Evolutionary conservation across 2,329 filamentous ascomycete genomes (phyloP).

Genomic region (Colletotrichum falcatum): DNA sequence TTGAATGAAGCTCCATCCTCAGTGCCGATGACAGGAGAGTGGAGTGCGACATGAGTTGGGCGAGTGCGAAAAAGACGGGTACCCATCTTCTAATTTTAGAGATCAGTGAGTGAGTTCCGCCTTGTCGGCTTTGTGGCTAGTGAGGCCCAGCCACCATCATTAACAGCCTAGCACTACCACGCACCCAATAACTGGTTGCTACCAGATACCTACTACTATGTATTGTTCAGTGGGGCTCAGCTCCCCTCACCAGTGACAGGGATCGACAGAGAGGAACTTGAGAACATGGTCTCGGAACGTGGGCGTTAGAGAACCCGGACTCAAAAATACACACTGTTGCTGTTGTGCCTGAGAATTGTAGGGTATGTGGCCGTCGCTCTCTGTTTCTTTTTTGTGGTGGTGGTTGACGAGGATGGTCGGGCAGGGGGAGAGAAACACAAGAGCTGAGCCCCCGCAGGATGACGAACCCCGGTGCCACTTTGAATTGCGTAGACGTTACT

Average conservation of each 20-base stretch:
- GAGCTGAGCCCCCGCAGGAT: slow-evolving; percentile 39
- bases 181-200: slow-evolving; percentile 30
- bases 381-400: not conserved
- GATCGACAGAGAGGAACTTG: not conserved
- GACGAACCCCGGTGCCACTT: slow-evolving; percentile 37
- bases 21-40: slow-evolving; percentile 16
- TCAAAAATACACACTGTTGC: no score
- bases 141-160: not conserved
- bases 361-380: not conserved
- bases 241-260: not conserved
- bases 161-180: no score
- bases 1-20: not conserved
- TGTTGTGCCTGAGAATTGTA: not conserved
- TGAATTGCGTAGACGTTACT: slow-evolving; percentile 27
- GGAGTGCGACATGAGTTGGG: slow-evolving; percentile 7
- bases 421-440: slow-evolving; percentile 2
- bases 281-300: slow-evolving; percentile 8
- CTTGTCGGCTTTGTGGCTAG: slow-evolving; percentile 11
- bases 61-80: not conserved
- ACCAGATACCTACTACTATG: no score
- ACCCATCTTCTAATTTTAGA: slow-evolving; percentile 38
- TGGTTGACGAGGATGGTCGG: not conserved
- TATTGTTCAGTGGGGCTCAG: slow-evolving; percentile 18
- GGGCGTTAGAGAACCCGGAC: slow-evolving; percentile 22
- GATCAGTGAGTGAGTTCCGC: not conserved